Evolutionary conservation across 2,329 filamentous ascomycete genomes (phyloP).

Genomic region (Exserohilum rostratum): DNA sequence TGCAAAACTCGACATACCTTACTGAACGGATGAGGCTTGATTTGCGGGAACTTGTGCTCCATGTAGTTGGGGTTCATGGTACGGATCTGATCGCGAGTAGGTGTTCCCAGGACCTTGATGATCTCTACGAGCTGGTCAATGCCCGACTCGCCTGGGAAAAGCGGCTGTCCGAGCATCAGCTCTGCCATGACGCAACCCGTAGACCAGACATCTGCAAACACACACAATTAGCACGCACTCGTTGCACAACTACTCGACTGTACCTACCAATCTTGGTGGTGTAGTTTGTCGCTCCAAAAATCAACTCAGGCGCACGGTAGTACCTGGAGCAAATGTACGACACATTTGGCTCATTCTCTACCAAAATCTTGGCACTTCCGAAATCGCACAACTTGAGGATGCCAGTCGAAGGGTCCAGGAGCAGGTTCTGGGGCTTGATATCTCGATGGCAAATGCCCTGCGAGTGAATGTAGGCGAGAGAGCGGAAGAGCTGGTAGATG

Average conservation of each 20-base stretch:
- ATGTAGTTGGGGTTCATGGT: slow-evolving; percentile 99
- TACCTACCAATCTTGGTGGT: slow-evolving; percentile 97
- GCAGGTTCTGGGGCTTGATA: slow-evolving; percentile 97
- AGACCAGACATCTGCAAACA: slow-evolving; percentile 87
- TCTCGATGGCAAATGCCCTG: slow-evolving; percentile 99
- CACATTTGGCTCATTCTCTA: slow-evolving; percentile 98
- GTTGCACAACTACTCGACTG: slow-evolving; percentile 7
- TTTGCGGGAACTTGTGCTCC: slow-evolving; percentile 99
- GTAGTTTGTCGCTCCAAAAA: slow-evolving; percentile 99
- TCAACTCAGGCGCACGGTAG: slow-evolving; percentile 96
- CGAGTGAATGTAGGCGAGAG: slow-evolving; percentile 97
- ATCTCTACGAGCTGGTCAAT: slow-evolving; percentile 99
- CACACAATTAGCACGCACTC: slow-evolving; percentile 26
- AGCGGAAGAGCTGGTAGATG: slow-evolving; percentile 99
- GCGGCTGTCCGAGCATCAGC: slow-evolving; percentile 95
- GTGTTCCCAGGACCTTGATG: slow-evolving; percentile 97
- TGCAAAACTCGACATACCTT: slow-evolving; percentile 63
- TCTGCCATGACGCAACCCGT: slow-evolving; percentile 99
- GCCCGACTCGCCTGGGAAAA: slow-evolving; percentile 97
- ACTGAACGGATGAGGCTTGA: slow-evolving; percentile 98
- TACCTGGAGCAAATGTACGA: slow-evolving; percentile 99
- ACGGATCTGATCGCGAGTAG: slow-evolving; percentile 95
- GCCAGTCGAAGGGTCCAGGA: slow-evolving; percentile 88
- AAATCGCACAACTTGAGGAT: slow-evolving; percentile 98
- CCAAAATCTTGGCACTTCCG: slow-evolving; percentile 96